Evolutionary conservation across 163 green algal species (phyloP).

Genomic region (Scenedesmus sp.): DNA sequence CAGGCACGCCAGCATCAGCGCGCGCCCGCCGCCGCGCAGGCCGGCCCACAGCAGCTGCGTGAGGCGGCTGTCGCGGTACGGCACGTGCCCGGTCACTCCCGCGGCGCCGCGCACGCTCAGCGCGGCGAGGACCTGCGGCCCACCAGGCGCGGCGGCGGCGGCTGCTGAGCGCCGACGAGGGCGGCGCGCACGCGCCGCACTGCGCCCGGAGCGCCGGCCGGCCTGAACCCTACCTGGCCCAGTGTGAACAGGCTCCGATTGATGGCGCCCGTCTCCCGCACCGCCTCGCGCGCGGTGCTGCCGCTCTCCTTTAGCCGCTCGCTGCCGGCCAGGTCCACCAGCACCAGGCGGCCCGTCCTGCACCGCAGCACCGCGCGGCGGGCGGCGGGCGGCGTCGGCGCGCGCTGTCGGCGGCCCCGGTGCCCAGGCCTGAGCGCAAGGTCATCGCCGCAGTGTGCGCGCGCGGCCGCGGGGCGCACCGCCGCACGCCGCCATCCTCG

Average conservation of each 20-base stretch:
- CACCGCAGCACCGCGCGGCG: no score
- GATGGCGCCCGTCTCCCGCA: conserved; percentile 90
- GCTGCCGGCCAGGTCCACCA: conserved; percentile 80
- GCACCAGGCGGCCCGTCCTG: conserved; percentile 63
- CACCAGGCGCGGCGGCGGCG: background rate
- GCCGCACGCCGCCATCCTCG: conserved; percentile 47
- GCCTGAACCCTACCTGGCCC: conserved; percentile 88
- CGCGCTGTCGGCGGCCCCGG: no score
- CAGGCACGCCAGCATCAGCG: conserved; percentile 93
- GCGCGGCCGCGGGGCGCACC: no score
- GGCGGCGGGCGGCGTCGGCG: no score
- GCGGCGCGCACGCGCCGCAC: no score
- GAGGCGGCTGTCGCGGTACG: conserved; percentile 79
- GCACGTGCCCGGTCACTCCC: conserved; percentile 62
- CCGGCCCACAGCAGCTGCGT: conserved; percentile 82
- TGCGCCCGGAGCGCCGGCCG: no score
- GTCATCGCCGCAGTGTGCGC: no score
- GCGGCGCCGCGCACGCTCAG: conserved; percentile 36
- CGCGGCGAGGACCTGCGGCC: conserved; percentile 53
- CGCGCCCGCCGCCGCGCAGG: conserved; percentile 77
- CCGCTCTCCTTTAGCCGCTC: conserved; percentile 77
- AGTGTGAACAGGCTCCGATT: conserved; percentile 93
- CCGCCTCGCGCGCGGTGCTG: conserved; percentile 52
- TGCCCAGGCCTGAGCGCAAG: no score
- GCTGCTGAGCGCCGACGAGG: no score